A percentile compares a stretch with the other conserved stretches of the same genome.
Conservation (phyloP, 2,329 filamentous ascomycete genomes). For the Lasiodiplodia sp. region DNA sequence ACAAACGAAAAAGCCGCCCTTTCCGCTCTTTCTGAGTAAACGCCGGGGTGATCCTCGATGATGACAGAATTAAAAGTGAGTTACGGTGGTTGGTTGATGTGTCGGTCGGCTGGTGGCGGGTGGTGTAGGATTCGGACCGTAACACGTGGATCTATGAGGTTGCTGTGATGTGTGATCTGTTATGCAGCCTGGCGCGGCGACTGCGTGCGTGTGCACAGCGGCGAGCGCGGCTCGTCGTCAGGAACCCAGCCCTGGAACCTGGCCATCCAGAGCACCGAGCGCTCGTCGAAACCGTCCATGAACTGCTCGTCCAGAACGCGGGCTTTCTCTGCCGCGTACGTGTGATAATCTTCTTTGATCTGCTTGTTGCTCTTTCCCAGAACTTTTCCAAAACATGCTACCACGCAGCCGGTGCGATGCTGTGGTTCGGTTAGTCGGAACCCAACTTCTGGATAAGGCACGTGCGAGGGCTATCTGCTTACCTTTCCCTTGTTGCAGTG, state of each 20-base stretch:
- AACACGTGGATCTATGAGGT: constrained; percentile 3
- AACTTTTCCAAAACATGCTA: constrained; percentile 78
- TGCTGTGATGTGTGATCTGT: constrained; percentile 1
- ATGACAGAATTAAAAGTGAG: neutral
- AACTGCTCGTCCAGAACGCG: constrained; percentile 56
- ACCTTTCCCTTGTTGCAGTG: constrained; percentile 94
- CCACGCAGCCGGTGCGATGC: constrained; percentile 91
- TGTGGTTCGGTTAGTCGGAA: constrained; percentile 42
- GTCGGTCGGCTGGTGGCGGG: neutral
- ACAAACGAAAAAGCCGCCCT: constrained; percentile 12
- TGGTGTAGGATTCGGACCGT: constrained; percentile 5
- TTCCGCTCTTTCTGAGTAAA: constrained; percentile 16
- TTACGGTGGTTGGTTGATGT: neutral
- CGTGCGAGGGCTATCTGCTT: constrained; percentile 3
- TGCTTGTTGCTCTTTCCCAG: constrained; percentile 69
- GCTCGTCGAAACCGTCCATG: constrained; percentile 54
- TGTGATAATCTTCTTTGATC: constrained; percentile 76
- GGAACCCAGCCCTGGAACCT: constrained; percentile 36
- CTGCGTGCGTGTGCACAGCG: constrained; percentile 9
- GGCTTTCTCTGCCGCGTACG: constrained; percentile 62
- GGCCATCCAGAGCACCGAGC: constrained; percentile 49
- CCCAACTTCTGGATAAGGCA: neutral
- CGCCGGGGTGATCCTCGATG: constrained; percentile 6
- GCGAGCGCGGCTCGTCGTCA: constrained; percentile 26
- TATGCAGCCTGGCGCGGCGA: constrained; percentile 22